Conservation (phyloP, 2,329 filamentous ascomycete genomes). For the Nemania sp. region DNA sequence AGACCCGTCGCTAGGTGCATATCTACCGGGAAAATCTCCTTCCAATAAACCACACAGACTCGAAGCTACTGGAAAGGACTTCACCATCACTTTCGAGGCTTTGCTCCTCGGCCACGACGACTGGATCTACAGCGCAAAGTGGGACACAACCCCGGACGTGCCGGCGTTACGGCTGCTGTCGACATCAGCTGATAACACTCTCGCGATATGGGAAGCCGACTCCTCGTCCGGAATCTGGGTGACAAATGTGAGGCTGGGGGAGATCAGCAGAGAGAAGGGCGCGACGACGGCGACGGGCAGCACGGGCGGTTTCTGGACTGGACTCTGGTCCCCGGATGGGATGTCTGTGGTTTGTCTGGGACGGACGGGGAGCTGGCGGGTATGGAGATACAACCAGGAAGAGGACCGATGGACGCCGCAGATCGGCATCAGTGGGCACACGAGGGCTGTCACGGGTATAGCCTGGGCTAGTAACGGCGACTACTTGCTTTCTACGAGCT, state of each 20-base stretch:
- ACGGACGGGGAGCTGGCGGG: slow-evolving; percentile 89
- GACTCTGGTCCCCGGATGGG: slow-evolving; percentile 84
- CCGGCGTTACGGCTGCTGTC: slow-evolving; percentile 74
- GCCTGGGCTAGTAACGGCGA: slow-evolving; percentile 81
- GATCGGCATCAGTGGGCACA: slow-evolving; percentile 81
- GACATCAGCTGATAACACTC: slow-evolving; percentile 91
- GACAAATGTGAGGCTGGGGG: slow-evolving; percentile 80
- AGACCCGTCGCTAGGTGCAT: slow-evolving; percentile 60
- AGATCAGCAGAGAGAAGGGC: slow-evolving; percentile 92
- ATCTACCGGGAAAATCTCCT: slow-evolving; percentile 69
- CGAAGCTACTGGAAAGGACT: slow-evolving; percentile 61
- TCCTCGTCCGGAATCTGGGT: slow-evolving; percentile 86
- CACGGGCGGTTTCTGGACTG: slow-evolving; percentile 94
- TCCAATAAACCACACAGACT: slow-evolving; percentile 90
- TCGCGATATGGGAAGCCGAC: slow-evolving; percentile 92
- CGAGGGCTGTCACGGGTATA: slow-evolving; percentile 77
- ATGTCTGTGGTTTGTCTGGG: slow-evolving; percentile 78
- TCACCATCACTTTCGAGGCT: slow-evolving; percentile 89
- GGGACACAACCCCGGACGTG: slow-evolving; percentile 59
- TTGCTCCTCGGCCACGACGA: slow-evolving; percentile 94
- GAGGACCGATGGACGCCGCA: slow-evolving; percentile 75
- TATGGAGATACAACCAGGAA: slow-evolving; percentile 69
- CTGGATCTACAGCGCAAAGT: slow-evolving; percentile 91
- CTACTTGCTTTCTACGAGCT: slow-evolving; percentile 85
- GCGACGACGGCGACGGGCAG: slow-evolving; percentile 96